phyloP scores from a whole-genome alignment of 805 yeast genomes.

The Spathaspora arborariae region DNA sequence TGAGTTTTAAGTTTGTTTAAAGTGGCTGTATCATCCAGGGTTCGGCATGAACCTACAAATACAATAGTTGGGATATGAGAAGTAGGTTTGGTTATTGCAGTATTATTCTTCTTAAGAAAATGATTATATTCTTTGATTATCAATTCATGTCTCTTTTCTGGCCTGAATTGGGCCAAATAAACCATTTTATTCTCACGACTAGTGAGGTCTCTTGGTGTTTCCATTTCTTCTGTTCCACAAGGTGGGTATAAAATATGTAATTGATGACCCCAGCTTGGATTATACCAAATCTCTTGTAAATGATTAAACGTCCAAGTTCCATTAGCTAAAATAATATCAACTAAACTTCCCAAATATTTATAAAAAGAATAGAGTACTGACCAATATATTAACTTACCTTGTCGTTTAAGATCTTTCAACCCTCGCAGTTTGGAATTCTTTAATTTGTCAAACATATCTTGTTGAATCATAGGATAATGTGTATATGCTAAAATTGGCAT shows the following conservation, averaged over 20 bases:
- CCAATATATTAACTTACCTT: constrained; percentile 65
- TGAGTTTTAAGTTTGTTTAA: constrained; percentile 47
- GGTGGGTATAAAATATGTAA: constrained; percentile 77
- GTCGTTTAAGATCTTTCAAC: not conserved
- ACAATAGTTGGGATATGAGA: constrained; percentile 51
- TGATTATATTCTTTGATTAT: constrained; percentile 60
- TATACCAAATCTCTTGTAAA: constrained; percentile 61
- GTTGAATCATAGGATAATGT: constrained; percentile 91
- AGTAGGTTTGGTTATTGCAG: constrained; percentile 14
- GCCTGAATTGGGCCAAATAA: constrained; percentile 88
- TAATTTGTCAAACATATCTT: constrained; percentile 76
- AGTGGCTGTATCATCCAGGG: constrained; percentile 56
- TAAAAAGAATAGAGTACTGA: constrained; percentile 58
- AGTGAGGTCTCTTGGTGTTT: constrained; percentile 11
- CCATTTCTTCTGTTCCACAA: constrained; percentile 59
- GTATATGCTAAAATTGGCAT: constrained; percentile 83
- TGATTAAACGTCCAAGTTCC: constrained; percentile 92
- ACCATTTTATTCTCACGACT: constrained; percentile 41
- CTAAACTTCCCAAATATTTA: constrained; percentile 60
- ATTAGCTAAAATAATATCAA: constrained; percentile 67
- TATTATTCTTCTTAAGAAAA: constrained; percentile 34
- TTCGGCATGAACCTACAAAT: constrained; percentile 82
- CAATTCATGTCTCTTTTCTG: constrained; percentile 85
- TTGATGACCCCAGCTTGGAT: constrained; percentile 18
- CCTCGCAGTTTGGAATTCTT: constrained; percentile 16